These are phyloP conservation scores for Neltuma alba DNA, from an alignment of 306 rosid species.

Conservation along the genomic window DNA sequence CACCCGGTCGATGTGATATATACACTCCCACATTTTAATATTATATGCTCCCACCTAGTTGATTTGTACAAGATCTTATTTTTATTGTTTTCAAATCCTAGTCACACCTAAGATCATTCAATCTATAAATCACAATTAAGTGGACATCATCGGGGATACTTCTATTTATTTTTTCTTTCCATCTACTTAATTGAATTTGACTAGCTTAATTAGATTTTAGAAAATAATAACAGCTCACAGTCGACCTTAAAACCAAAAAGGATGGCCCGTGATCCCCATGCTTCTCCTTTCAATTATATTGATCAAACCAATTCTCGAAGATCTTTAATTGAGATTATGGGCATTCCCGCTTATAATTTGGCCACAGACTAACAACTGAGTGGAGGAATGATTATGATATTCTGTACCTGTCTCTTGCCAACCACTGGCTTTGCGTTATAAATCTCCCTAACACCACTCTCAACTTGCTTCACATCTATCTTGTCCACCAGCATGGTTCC, in stretches of 20 bases:
- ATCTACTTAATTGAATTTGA: neutral
- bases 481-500: conserved; percentile 44
- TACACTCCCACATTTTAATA: neutral
- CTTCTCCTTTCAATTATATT: neutral
- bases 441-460: conserved; percentile 12
- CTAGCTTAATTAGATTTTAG: neutral
- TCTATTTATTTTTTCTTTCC: neutral
- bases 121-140: neutral
- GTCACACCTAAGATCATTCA: neutral
- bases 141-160: neutral
- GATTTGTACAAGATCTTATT: neutral
- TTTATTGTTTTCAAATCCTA: conserved; percentile 14
- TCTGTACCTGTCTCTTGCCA: neutral
- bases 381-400: neutral
- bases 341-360: neutral
- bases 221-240: neutral
- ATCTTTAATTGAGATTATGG: neutral
- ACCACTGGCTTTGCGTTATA: neutral
- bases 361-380: neutral
- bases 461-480: neutral
- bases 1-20: neutral
- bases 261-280: conserved; percentile 10
- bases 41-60: neutral
- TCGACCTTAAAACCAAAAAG: neutral
- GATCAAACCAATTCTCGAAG: neutral